Percentiles rank a stretch among this genome's conserved stretches.
Evolutionary conservation across 257 asterid species (phyloP).

Genomic region (Rhazya stricta): DNA sequence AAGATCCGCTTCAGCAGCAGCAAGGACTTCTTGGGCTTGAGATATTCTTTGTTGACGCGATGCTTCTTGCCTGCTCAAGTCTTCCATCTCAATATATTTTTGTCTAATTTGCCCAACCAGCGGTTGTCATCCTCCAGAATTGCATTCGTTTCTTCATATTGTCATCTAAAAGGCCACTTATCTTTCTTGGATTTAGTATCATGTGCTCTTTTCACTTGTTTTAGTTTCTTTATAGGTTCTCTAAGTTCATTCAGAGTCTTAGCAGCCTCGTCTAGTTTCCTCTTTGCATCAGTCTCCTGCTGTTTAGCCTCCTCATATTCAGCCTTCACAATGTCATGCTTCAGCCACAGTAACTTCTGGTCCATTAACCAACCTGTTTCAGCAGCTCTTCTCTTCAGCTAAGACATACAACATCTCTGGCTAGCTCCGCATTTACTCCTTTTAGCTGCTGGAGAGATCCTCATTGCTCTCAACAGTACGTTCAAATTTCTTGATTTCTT

Average conservation of each 20-base stretch:
- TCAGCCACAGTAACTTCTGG: constrained; percentile 85
- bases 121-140: constrained; percentile 48
- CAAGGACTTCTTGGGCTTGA: constrained; percentile 63
- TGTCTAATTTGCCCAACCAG: constrained; percentile 55
- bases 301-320: constrained; percentile 52
- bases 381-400: constrained; percentile 90
- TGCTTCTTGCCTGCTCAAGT: constrained; percentile 67
- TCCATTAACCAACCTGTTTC: constrained; percentile 67
- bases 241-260: constrained; percentile 43
- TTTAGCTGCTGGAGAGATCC: constrained; percentile 65
- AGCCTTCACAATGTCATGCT: constrained; percentile 67
- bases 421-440: constrained; percentile 70
- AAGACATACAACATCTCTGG: constrained; percentile 80
- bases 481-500: constrained; percentile 66
- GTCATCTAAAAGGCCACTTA: constrained; percentile 45
- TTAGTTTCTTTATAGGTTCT: constrained; percentile 75
- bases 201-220: constrained; percentile 46
- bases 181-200: constrained; percentile 52
- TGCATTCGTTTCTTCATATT: constrained; percentile 62
- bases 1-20: constrained; percentile 68
- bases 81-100: constrained; percentile 68
- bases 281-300: constrained; percentile 57
- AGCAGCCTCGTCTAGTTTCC: constrained; percentile 69
- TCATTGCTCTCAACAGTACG: constrained; percentile 71
- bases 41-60: constrained; percentile 68